Evolutionary conservation across 2,329 filamentous ascomycete genomes (phyloP), one percentile per base, ranked within the genome.

Genomic region (Scorias spongiosa): DNA sequence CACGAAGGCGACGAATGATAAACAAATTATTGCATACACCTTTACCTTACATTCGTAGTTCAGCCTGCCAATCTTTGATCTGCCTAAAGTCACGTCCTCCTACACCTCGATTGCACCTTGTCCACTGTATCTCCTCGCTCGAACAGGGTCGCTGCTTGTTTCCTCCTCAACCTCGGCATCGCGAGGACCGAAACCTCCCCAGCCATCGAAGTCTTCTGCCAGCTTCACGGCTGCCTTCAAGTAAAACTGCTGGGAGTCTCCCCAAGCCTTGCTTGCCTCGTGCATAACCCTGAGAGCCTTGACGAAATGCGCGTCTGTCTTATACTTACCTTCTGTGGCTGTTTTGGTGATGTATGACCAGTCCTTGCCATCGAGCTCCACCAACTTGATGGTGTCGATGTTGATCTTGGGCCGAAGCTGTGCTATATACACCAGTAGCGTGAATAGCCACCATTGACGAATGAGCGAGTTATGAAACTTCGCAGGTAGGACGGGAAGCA

Each of bases 381-480:
- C 69, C 0, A 69, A 59, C 5, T 70, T 68, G 45, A 91, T 71
- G 26, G 73, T 70, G 45, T 80, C 74, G n/a, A 75, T 66, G 44
- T 82, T 73, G 45, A 94, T 76, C 46, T 70, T 66, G 1, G 88
- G 91, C 15, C 89, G 73, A 20, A 81, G 66, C 55, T 84, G 80
- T 2, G 78, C 66, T 43, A 94, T 76, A 58, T 91, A 96, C 10
- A 88, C 74, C 0, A 78, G 75, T 37, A 95, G 62, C 0, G 81
- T 77, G 37, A 94, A 74, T 5, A 98, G 66, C 84, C 86, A 94
- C 87, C 91, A 96, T 60, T 93, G 80, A 34, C 83, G 72, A 8
- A 96, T 70, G 4, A 98, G 66, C 17, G 68, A 67, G 39, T 86
- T 61, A 52, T 94, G 89, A 54, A 80, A 81, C 54, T 77, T 75